Base-by-base conservation (phyloP, 306 rosid genomes). In the Delonix regia region DNA sequence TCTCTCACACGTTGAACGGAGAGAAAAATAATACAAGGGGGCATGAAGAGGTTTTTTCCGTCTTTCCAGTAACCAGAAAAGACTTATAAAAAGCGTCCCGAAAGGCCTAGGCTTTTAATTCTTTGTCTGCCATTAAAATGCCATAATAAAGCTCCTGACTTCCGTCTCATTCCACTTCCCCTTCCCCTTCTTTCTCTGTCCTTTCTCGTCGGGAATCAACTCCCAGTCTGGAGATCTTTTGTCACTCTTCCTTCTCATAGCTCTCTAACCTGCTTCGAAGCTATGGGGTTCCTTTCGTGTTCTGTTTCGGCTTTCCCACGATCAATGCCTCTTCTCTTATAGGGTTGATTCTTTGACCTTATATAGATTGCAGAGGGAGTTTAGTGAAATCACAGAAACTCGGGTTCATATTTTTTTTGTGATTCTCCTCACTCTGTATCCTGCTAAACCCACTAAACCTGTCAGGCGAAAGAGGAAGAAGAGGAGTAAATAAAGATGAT, bases 101-200 rank as follows among this genome's bases (percentile, higher is more conserved):
- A 83, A 71, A 79, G 75, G 70, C n/a, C 47, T 41, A 14, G 13
- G 61, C 83, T 86, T 80, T 86, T 80, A 55, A 77, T 80, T 83
- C 85, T 3, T 15, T 83, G 89, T 81, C 87, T 78, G 82, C 89
- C 89, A 83, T 78, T 80, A 30, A 38, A 86, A 78, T 77, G 71
- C 83, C 83, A 62, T 74, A 73, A 25, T 80, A 86, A 64, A 77
- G 49, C 63, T 24, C 44, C 38, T 28, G 22, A 3, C 59, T 52
- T 30, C 74, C 78, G n/a, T 45, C 4, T 10, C 38, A 34, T 34
- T 34, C 2, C 38, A 6, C 4, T 42, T 62, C 60, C 24, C n/a
- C 8, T 5, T 41, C 5, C 14, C 4, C 52, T 4, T 8, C 39
- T n/a, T 49, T 12, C 38, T 24, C 57, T 34, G 25, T 10, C 11